phyloP scores from a whole-genome alignment of 139 green algal species.

The Deuterostichococcus epilithicus region DNA sequence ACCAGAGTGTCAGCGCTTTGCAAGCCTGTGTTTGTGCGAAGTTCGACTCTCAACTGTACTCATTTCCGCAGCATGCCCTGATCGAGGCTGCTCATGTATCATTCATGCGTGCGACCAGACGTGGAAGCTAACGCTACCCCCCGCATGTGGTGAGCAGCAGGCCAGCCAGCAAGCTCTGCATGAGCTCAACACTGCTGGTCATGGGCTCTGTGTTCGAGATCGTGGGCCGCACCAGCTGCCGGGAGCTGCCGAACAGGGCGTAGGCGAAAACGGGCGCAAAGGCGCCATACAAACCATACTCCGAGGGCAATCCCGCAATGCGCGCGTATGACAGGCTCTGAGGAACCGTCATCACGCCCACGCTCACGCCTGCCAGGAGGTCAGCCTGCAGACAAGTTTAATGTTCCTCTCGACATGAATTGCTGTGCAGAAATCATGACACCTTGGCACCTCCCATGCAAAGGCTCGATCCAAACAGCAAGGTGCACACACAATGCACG shows the following conservation, averaged over 20 bases:
- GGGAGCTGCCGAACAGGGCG: conserved; percentile 50
- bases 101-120: too few species aligned
- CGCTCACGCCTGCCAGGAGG: conserved; percentile 45
- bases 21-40: not conserved
- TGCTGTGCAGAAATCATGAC: not conserved
- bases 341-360: conserved; percentile 62
- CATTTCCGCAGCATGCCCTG: not conserved
- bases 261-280: conserved; percentile 69
- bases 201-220: not conserved
- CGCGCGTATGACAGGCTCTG: conserved; percentile 50
- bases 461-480: not conserved
- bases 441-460: too few species aligned
- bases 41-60: not conserved
- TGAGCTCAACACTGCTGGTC: too few species aligned
- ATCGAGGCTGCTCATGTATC: too few species aligned
- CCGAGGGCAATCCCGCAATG: conserved; percentile 47
- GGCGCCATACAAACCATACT: conserved; percentile 72
- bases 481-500: not conserved
- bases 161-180: too few species aligned
- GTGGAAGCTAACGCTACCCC: not conserved
- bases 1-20: not conserved
- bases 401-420: not conserved
- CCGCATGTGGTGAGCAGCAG: not conserved
- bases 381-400: conserved; percentile 30
- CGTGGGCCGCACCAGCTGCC: conserved; percentile 15